Percentiles rank a stretch among this genome's conserved stretches.
Evolutionary conservation across 1,139 yeast genomes (phyloP).

Genomic region (Entelexis sorbosivorans): DNA sequence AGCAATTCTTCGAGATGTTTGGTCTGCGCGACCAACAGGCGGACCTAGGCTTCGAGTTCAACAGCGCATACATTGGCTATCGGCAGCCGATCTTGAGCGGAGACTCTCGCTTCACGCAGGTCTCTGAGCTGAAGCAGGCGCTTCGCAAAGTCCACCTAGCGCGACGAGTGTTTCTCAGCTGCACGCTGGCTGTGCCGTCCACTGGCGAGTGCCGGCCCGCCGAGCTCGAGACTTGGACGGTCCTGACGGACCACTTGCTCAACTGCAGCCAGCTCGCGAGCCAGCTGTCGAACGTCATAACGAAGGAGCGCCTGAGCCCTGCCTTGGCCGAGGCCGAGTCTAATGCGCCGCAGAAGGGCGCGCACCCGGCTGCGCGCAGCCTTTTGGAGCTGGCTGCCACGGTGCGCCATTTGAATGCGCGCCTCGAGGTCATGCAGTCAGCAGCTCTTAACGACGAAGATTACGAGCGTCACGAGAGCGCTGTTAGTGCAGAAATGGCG

Average conservation of each 20-base stretch:
- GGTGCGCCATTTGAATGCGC: conserved; percentile 12
- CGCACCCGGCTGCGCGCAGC: not conserved
- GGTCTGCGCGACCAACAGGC: conserved; percentile 28
- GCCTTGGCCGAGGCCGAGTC: not conserved
- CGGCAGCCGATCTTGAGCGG: conserved; percentile 2
- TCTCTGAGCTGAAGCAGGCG: conserved; percentile 25
- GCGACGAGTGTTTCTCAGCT: conserved; percentile 36
- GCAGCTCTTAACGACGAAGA: not conserved
- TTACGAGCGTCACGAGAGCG: not conserved
- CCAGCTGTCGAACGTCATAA: conserved; percentile 27
- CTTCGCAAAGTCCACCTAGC: conserved; percentile 32
- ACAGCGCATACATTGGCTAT: conserved; percentile 23
- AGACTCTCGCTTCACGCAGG: not conserved
- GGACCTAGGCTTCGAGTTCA: conserved; percentile 22
- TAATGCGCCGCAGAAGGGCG: not conserved
- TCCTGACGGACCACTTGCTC: conserved; percentile 27
- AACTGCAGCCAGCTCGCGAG: conserved; percentile 25
- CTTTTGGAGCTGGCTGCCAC: not conserved
- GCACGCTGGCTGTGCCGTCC: conserved; percentile 33
- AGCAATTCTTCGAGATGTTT: conserved; percentile 37
- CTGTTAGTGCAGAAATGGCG: conserved; percentile 8
- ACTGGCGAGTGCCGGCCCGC: conserved; percentile 24
- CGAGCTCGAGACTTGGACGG: conserved; percentile 30
- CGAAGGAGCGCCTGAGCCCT: conserved; percentile 22
- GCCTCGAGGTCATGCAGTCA: conserved; percentile 13